Base-by-base conservation (phyloP, 2,329 filamentous ascomycete genomes). In the Fusarium foetens region DNA sequence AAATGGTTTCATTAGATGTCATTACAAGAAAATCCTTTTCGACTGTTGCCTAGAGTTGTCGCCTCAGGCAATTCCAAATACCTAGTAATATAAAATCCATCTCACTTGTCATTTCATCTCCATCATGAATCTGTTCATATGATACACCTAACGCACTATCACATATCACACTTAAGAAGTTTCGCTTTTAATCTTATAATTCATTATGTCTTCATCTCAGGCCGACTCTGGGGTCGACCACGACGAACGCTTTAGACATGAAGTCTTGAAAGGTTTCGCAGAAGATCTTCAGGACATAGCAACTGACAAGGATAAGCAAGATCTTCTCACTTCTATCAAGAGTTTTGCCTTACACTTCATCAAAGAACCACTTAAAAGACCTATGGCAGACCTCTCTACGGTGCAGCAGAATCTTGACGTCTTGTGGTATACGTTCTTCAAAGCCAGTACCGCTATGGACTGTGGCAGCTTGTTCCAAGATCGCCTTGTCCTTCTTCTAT, bases 401-500 rank as follows among this genome's bases (percentile, higher is more conserved):
- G 53, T 33, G 16, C 23, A 46, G 14, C 3, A 36, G 19, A 45
- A 45, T n/a, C 54, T 58, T 21, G 41, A 58, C 5, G 39, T 48
- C 19, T 25, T 58, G 17, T 58, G 41, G 54, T 5, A 48, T 17
- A 48, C 36, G 41, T 48, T 58, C 41, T 7, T 48, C 31, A 48
- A 58, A 29, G 31, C 54, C 19, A 45, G 41, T 9, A n/a, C 31
- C 5, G 54, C 31, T 13, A 35, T 58, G 10, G 41, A 48, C 8
- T 29, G 29, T 3, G 23, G n/a, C 3, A 58, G 41, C 39, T 21
- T 35, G 8, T 68, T 68, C 25, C 63, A 68, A 16, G 57, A 58
- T 29, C 54, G 39, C 3, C 66, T 68, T 8, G 35, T 68, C 1
- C n/a, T 31, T 10, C 25, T 68, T 4, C 6, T 68, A 4, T 17